These are phyloP conservation scores for Clarireedia homoeocarpa DNA, from an alignment of 2,329 filamentous ascomycete species.

Conservation along the genomic window DNA sequence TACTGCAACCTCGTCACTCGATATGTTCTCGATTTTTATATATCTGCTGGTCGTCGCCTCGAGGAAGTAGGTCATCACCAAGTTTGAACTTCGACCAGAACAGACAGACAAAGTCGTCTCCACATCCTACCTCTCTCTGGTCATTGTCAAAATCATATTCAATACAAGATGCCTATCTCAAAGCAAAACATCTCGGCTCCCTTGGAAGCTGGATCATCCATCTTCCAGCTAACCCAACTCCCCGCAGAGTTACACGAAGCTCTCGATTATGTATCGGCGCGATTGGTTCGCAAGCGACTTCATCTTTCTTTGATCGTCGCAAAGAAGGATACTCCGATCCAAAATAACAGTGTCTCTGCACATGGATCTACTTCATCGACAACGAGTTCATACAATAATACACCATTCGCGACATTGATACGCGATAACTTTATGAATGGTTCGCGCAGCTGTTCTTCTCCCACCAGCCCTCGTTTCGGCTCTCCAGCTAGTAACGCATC, in stretches of 20 bases:
- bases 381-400: slow-evolving; percentile 13
- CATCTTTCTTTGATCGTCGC: slow-evolving; percentile 52
- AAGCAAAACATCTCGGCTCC: slow-evolving; percentile 55
- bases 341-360: slow-evolving; percentile 2
- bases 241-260: slow-evolving; percentile 46
- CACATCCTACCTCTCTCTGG: background rate
- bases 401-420: slow-evolving; percentile 3
- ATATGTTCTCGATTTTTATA: background rate
- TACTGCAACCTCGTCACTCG: background rate
- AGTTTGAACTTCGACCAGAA: background rate
- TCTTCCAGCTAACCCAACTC: slow-evolving; percentile 50
- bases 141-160: background rate
- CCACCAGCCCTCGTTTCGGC: slow-evolving; percentile 9
- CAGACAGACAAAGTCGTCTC: background rate
- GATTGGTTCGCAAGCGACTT: slow-evolving; percentile 46
- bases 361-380: slow-evolving; percentile 13
- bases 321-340: slow-evolving; percentile 41
- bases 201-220: slow-evolving; percentile 52
- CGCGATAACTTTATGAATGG: background rate
- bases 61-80: background rate
- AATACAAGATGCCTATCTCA: slow-evolving; percentile 23
- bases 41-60: background rate
- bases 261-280: slow-evolving; percentile 50
- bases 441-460: slow-evolving; percentile 1
- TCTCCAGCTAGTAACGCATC: slow-evolving; percentile 11